phyloP scores from a whole-genome alignment of 129 eudicot genomes.

The sunflower (Helianthus annuus) region DNA sequence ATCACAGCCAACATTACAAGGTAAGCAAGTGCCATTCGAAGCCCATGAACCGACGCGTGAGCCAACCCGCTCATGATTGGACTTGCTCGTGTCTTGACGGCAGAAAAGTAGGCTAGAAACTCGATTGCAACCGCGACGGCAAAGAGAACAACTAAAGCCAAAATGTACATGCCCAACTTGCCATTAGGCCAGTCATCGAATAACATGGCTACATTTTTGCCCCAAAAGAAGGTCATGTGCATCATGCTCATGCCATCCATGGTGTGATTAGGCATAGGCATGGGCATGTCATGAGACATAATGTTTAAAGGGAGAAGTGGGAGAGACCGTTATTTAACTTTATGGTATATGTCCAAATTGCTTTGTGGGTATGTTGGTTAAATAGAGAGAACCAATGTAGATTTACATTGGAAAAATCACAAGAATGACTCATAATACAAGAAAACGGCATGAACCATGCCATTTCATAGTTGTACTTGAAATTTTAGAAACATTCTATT shows the following conservation, averaged over 20 bases:
- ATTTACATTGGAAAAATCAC: conserved; percentile 21
- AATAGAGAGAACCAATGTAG: conserved; percentile 22
- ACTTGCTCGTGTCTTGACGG: conserved; percentile 21
- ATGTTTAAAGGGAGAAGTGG: conserved; percentile 21
- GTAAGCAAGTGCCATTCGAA: conserved; percentile 58
- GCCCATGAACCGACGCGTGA: conserved; percentile 42
- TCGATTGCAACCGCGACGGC: conserved; percentile 40
- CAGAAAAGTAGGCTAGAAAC: conserved; percentile 29
- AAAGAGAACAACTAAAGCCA: conserved; percentile 50
- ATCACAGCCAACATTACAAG: conserved; percentile 68
- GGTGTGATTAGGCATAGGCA: conserved; percentile 34
- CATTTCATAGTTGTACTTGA: not conserved
- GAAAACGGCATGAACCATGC: conserved; percentile 24
- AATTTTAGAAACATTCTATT: too few species aligned
- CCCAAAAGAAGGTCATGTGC: conserved; percentile 74
- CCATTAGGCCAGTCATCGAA: conserved; percentile 58
- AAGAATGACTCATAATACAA: conserved; percentile 20
- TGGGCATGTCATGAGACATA: conserved; percentile 34
- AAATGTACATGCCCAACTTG: conserved; percentile 56
- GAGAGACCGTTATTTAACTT: not conserved
- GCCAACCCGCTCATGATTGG: conserved; percentile 31
- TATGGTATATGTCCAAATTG: conserved; percentile 10
- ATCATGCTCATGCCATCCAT: conserved; percentile 49
- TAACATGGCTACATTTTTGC: conserved; percentile 49
- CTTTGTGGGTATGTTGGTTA: conserved; percentile 11